A percentile compares a stretch with the other conserved stretches of the same genome.
Evolutionary conservation across 352 stramenopile genomes (phyloP).

Genomic region (Globisporangium mamillatum): DNA sequence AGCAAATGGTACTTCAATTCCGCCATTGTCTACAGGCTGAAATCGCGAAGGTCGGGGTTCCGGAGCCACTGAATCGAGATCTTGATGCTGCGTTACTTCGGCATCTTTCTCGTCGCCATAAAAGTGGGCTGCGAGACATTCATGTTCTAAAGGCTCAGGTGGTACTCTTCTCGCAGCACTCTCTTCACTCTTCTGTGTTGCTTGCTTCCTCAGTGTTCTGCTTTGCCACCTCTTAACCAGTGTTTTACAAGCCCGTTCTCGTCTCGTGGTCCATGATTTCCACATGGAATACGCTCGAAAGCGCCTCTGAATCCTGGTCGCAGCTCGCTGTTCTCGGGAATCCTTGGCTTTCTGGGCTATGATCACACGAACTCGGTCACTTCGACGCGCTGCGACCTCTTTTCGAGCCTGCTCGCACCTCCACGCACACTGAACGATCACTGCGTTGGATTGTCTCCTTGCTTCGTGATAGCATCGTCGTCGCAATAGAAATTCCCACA

Average conservation of each 20-base stretch:
- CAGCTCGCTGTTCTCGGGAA: neutral
- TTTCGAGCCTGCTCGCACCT: neutral
- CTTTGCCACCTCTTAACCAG: neutral
- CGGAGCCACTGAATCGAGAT: neutral
- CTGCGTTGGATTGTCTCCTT: neutral
- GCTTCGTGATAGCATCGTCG: neutral
- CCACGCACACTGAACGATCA: neutral
- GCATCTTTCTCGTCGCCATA: neutral
- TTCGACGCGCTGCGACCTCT: neutral
- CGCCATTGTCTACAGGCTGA: neutral
- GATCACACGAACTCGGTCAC: neutral
- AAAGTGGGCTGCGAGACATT: neutral
- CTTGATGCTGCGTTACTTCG: neutral
- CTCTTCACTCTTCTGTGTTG: neutral
- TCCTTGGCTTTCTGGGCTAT: neutral
- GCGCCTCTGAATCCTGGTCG: neutral
- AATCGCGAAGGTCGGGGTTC: neutral
- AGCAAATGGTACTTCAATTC: no score
- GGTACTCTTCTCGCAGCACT: neutral
- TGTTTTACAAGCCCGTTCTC: neutral
- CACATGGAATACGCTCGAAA: neutral
- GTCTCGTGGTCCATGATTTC: neutral
- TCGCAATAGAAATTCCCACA: neutral
- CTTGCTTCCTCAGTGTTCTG: neutral
- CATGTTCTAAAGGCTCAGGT: neutral